Evolutionary conservation across 805 yeast species (phyloP).

Genomic region (Ogataea naganishii): DNA sequence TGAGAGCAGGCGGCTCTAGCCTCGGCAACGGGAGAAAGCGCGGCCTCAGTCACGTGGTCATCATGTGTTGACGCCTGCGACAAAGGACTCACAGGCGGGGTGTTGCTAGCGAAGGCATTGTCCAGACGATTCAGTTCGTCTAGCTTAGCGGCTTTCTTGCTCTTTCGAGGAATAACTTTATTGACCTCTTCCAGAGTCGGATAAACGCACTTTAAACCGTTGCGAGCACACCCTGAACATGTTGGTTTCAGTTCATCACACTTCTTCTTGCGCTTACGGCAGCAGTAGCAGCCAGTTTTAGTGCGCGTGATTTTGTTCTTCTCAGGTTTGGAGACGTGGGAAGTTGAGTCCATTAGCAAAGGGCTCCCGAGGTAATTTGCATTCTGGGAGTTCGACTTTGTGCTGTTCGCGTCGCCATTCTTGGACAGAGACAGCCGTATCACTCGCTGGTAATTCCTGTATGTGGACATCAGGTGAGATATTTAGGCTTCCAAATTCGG

Average conservation of each 20-base stretch:
- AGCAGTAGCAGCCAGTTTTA: slow-evolving; percentile 30
- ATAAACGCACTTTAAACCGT: slow-evolving; percentile 24
- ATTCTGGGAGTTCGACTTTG: not conserved
- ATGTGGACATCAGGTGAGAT: slow-evolving; percentile 23
- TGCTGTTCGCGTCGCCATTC: not conserved
- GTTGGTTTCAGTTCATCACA: slow-evolving; percentile 26
- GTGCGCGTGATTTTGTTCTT: slow-evolving; percentile 25
- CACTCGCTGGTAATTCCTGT: slow-evolving; percentile 24
- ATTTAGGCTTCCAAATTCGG: no score
- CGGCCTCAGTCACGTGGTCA: no score
- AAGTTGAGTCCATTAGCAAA: slow-evolving; percentile 1
- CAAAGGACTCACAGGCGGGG: not conserved
- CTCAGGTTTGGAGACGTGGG: slow-evolving; percentile 12
- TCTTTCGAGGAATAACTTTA: no score
- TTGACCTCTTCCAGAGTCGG: slow-evolving; percentile 16
- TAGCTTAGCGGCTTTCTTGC: no score
- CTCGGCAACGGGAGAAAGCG: no score
- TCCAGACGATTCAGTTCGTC: not conserved
- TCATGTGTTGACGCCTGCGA: no score
- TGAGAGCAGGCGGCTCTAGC: no score
- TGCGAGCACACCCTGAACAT: slow-evolving; percentile 27
- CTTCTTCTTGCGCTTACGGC: slow-evolving; percentile 29
- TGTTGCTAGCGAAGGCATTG: not conserved
- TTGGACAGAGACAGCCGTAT: slow-evolving; percentile 13
- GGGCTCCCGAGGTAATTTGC: not conserved